A percentile compares a stretch with the other conserved stretches of the same genome.
These are phyloP conservation scores for Phytophthora idaei DNA, from an alignment of 352 stramenopile species.

Conservation along the genomic window DNA sequence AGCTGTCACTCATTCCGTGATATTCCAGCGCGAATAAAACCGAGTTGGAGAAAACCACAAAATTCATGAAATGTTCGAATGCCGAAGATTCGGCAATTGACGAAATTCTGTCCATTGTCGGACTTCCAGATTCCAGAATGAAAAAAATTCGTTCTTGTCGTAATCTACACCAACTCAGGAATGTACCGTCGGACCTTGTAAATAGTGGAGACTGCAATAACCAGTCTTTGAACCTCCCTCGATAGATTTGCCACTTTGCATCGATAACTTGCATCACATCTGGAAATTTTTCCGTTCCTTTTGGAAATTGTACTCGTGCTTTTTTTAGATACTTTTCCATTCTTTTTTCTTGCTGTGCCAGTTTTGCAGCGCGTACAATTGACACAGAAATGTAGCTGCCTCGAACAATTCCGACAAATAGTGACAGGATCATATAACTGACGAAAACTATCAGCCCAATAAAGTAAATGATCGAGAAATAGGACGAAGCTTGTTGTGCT, in stretches of 20 bases:
- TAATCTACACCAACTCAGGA: conserved; percentile 61
- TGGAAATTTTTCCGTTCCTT: conserved; percentile 59
- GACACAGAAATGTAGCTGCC: conserved; percentile 78
- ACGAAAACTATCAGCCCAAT: conserved; percentile 83
- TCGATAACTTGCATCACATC: conserved; percentile 58
- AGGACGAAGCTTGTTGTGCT: conserved; percentile 72
- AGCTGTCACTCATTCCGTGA: conserved; percentile 63
- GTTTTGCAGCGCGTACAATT: conserved; percentile 42
- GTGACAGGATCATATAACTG: conserved; percentile 84
- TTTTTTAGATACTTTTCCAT: conserved; percentile 56
- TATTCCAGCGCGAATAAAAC: conserved; percentile 82
- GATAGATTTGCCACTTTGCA: conserved; percentile 42
- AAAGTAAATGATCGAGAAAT: conserved; percentile 82
- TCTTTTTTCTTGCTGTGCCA: conserved; percentile 35
- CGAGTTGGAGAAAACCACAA: conserved; percentile 76
- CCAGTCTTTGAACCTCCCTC: conserved; percentile 20
- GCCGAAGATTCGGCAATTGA: conserved; percentile 55
- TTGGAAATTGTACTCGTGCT: conserved; percentile 58
- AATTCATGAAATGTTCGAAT: conserved; percentile 84
- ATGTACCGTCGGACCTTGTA: conserved; percentile 57
- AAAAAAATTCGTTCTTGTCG: conserved; percentile 72
- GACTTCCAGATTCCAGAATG: conserved; percentile 54
- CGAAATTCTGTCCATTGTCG: conserved; percentile 55
- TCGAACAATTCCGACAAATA: conserved; percentile 86
- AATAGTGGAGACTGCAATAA: conserved; percentile 61